phyloP scores from a whole-genome alignment of 1,139 yeast species.

The Blastobotrys raffinosifermentans region DNA sequence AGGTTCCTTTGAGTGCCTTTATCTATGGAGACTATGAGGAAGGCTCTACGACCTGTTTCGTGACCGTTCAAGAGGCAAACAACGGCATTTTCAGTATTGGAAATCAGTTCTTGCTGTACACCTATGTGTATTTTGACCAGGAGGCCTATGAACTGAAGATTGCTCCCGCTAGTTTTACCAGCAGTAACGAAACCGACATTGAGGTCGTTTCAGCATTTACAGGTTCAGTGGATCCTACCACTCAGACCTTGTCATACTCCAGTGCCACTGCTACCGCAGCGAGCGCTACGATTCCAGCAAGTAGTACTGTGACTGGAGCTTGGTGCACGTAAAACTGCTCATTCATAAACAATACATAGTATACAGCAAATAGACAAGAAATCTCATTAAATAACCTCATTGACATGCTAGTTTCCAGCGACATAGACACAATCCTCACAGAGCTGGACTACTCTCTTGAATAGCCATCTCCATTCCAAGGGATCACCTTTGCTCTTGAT shows the following conservation, averaged over 20 bases:
- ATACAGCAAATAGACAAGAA: too few relatives aligned
- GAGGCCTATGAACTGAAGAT: slow-evolving; percentile 49
- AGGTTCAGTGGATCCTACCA: slow-evolving; percentile 14
- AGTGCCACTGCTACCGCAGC: slow-evolving; percentile 5
- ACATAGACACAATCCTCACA: slow-evolving; percentile 47
- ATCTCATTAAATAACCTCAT: too few relatives aligned
- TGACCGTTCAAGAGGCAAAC: slow-evolving; percentile 5
- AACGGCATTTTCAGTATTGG: slow-evolving; percentile 35
- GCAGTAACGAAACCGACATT: slow-evolving; percentile 20
- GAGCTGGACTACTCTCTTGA: slow-evolving; percentile 46
- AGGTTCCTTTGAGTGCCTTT: background rate
- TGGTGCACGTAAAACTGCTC: background rate
- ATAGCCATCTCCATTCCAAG: slow-evolving; percentile 59
- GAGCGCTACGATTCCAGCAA: slow-evolving; percentile 4
- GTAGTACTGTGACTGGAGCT: background rate
- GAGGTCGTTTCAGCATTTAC: slow-evolving; percentile 10
- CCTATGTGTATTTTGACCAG: slow-evolving; percentile 52
- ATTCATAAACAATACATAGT: slow-evolving; percentile 1
- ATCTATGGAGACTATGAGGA: slow-evolving; percentile 4
- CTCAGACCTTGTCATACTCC: slow-evolving; percentile 10
- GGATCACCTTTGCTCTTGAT: slow-evolving; percentile 56
- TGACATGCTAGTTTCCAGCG: slow-evolving; percentile 1
- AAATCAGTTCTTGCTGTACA: slow-evolving; percentile 48
- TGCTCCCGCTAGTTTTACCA: slow-evolving; percentile 44
- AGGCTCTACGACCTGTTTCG: slow-evolving; percentile 2